phyloP scores from a whole-genome alignment of 2,329 filamentous ascomycete species.

The Colletotrichum australisinense region DNA sequence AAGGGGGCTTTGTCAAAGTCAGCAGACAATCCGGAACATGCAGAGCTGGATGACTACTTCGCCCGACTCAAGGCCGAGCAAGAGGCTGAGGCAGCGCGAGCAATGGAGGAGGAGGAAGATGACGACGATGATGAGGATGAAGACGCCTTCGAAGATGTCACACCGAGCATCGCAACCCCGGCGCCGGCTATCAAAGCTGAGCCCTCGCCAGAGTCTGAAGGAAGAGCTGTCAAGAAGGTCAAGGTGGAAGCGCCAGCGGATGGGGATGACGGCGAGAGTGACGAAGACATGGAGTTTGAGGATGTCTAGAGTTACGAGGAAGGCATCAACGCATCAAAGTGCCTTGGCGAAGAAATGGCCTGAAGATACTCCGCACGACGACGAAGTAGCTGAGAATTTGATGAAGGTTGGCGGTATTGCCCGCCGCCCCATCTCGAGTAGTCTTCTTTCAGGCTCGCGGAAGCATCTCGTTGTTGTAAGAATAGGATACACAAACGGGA shows the following conservation, averaged over 20 bases:
- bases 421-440: background rate
- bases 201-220: slow-evolving; percentile 50
- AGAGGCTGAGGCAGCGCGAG: slow-evolving; percentile 53
- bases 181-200: slow-evolving; percentile 48
- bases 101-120: slow-evolving; percentile 42
- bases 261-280: slow-evolving; percentile 61
- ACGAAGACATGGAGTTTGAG: slow-evolving; percentile 69
- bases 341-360: background rate
- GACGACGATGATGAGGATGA: slow-evolving; percentile 51
- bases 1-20: slow-evolving; percentile 56
- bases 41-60: slow-evolving; percentile 75
- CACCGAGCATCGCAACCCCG: slow-evolving; percentile 44
- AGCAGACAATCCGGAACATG: slow-evolving; percentile 62
- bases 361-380: background rate
- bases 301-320: slow-evolving; percentile 55
- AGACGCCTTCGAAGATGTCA: slow-evolving; percentile 63
- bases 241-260: slow-evolving; percentile 64
- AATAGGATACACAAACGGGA: background rate
- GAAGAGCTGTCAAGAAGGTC: slow-evolving; percentile 67
- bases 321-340: background rate
- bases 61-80: slow-evolving; percentile 73
- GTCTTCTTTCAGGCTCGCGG: background rate
- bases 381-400: background rate
- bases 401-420: background rate
- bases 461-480: background rate